These are phyloP conservation scores for Claviceps quebecensis DNA, from an alignment of 2,329 filamentous ascomycete genomes.

Conservation along the genomic window DNA sequence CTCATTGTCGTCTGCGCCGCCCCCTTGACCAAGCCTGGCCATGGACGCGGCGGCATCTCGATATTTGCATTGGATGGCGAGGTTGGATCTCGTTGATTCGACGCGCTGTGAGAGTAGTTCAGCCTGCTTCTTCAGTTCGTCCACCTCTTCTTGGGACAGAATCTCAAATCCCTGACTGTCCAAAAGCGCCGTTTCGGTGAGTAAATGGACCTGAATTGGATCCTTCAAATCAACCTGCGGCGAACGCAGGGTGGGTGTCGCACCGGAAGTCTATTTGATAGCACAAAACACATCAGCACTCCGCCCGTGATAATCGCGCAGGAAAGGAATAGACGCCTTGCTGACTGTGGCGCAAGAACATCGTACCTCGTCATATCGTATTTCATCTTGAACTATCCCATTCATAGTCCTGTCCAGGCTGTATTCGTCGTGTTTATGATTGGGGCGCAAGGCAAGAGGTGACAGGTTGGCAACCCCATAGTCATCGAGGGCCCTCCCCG, in stretches of 20 bases:
- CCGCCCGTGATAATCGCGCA: too few relatives aligned
- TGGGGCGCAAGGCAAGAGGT: slow-evolving; percentile 23
- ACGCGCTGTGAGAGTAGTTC: slow-evolving; percentile 60
- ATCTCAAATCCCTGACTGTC: slow-evolving; percentile 81
- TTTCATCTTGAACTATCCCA: slow-evolving; percentile 23
- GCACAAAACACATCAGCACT: not conserved
- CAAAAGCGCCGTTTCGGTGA: slow-evolving; percentile 83
- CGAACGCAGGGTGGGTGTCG: slow-evolving; percentile 18
- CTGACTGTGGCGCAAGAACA: not conserved
- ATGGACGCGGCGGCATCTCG: slow-evolving; percentile 85
- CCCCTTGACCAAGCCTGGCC: slow-evolving; percentile 45
- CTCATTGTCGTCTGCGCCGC: slow-evolving; percentile 30
- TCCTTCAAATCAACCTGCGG: slow-evolving; percentile 49
- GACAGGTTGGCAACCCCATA: slow-evolving; percentile 19
- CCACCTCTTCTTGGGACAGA: slow-evolving; percentile 81
- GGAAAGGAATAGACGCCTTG: not conserved
- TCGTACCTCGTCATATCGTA: slow-evolving; percentile 44
- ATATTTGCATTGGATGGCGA: slow-evolving; percentile 84
- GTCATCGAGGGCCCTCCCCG: slow-evolving; percentile 21
- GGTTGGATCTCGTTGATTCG: slow-evolving; percentile 66
- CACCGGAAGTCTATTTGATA: not conserved
- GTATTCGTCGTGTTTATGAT: slow-evolving; percentile 41
- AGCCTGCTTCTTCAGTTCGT: slow-evolving; percentile 78
- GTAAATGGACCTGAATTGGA: slow-evolving; percentile 72
- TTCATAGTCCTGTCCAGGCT: slow-evolving; percentile 32